Conservation (phyloP, 208 protist genomes). For the Trypanosoma vivax region DNA sequence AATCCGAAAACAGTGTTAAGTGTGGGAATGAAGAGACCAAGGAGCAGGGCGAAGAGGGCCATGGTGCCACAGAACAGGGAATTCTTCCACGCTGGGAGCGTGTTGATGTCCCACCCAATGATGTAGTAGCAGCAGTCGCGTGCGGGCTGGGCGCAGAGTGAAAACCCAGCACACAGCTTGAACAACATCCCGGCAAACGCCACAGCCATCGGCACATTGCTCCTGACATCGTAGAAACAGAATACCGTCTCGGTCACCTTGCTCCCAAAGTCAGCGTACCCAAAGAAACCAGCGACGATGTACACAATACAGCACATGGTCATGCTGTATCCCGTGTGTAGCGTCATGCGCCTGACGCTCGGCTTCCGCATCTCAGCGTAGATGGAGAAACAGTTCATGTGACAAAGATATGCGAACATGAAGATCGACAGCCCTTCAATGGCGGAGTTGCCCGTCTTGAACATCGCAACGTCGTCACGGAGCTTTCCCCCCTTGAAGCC, state of each 20-base stretch:
- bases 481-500: conserved; percentile 50
- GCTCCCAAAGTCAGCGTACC: conserved; percentile 70
- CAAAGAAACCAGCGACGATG: conserved; percentile 66
- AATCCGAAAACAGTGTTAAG: conserved; percentile 54
- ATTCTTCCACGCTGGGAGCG: conserved; percentile 56
- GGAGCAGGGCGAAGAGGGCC: conserved; percentile 26
- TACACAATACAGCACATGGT: conserved; percentile 60
- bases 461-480: conserved; percentile 40
- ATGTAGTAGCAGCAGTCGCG: conserved; percentile 69
- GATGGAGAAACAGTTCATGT: conserved; percentile 72
- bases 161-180: conserved; percentile 73
- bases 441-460: conserved; percentile 55
- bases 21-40: conserved; percentile 26
- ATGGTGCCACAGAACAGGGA: conserved; percentile 44
- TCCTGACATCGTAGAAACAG: conserved; percentile 47
- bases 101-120: conserved; percentile 45
- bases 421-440: conserved; percentile 72
- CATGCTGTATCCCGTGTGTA: conserved; percentile 49
- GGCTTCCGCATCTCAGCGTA: conserved; percentile 56
- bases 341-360: conserved; percentile 35
- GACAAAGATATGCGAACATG: conserved; percentile 77
- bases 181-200: conserved; percentile 62
- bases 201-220: conserved; percentile 42
- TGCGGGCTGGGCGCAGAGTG: conserved; percentile 66
- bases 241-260: conserved; percentile 55